Evolutionary conservation across 768 basidiomycete genomes (phyloP).

Genomic region (Mycena venus): DNA sequence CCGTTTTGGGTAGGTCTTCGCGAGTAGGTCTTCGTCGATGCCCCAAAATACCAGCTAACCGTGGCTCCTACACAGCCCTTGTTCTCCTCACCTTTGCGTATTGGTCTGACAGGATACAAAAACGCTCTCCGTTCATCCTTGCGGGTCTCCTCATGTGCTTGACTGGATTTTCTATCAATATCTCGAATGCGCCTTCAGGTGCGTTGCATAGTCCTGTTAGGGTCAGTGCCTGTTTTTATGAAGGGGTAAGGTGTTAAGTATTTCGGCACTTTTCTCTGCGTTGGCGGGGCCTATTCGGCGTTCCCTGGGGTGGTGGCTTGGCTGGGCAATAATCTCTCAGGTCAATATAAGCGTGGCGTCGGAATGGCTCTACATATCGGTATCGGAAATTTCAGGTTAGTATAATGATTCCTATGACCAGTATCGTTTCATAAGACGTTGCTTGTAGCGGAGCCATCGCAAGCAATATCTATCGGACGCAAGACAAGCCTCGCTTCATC

Average conservation of each 20-base stretch:
- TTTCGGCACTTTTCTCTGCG: conserved; percentile 78
- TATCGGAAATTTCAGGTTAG: conserved; percentile 65
- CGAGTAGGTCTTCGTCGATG: conserved; percentile 56
- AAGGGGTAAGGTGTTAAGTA: conserved; percentile 68
- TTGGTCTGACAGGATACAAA: conserved; percentile 69
- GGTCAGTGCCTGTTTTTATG: not conserved
- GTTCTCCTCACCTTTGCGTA: conserved; percentile 64
- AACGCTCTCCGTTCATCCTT: conserved; percentile 72
- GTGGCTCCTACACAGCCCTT: conserved; percentile 55
- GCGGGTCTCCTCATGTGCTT: conserved; percentile 60
- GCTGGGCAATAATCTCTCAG: conserved; percentile 76
- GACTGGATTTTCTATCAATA: conserved; percentile 75
- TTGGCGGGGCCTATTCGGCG: conserved; percentile 70
- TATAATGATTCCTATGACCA: not conserved
- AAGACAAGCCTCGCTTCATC: conserved; percentile 72
- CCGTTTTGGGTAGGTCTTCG: conserved; percentile 48
- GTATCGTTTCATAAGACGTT: not conserved
- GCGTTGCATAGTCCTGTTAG: not conserved
- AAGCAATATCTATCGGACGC: conserved; percentile 70
- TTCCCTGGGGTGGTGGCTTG: conserved; percentile 75
- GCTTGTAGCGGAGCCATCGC: conserved; percentile 67
- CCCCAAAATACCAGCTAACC: not conserved
- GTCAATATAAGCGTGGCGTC: conserved; percentile 78
- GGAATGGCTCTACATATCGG: conserved; percentile 79
- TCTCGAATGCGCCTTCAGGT: conserved; percentile 52